Conservation (phyloP, 2,329 filamentous ascomycete species). For the Cladophialophora exuberans region DNA sequence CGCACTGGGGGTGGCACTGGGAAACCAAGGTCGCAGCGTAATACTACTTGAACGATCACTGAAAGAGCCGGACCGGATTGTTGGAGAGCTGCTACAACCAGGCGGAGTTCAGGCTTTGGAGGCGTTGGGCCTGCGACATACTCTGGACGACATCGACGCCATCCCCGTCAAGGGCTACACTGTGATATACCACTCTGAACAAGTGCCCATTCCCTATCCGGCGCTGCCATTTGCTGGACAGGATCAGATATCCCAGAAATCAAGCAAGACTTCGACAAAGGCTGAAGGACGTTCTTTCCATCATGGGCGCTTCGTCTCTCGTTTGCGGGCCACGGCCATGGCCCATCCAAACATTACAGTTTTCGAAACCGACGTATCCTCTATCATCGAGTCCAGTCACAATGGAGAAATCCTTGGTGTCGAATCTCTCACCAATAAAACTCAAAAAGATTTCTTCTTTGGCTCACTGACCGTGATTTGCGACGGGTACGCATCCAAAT, state of each 20-base stretch:
- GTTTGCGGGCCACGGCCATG: constrained; percentile 75
- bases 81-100: constrained; percentile 92
- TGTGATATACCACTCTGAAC: constrained; percentile 76
- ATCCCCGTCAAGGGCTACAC: constrained; percentile 83
- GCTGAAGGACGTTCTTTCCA: constrained; percentile 84
- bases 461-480: constrained; percentile 84
- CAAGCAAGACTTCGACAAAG: constrained; percentile 43
- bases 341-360: constrained; percentile 82
- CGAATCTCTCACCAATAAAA: constrained; percentile 68
- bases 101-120: constrained; percentile 82
- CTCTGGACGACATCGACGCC: constrained; percentile 86
- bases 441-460: constrained; percentile 76
- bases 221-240: constrained; percentile 46
- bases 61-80: constrained; percentile 92
- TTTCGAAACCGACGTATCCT: constrained; percentile 83
- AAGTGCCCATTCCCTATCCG: constrained; percentile 80
- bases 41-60: constrained; percentile 85
- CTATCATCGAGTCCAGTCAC: constrained; percentile 70
- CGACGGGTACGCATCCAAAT: constrained; percentile 90
- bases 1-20: constrained; percentile 80
- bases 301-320: constrained; percentile 88
- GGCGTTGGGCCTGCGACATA: constrained; percentile 77
- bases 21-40: constrained; percentile 87
- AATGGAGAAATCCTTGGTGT: constrained; percentile 80
- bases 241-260: constrained; percentile 22